Evolutionary conservation across 2,329 filamentous ascomycete genomes (phyloP).

Genomic region (Thelonectria blattea): DNA sequence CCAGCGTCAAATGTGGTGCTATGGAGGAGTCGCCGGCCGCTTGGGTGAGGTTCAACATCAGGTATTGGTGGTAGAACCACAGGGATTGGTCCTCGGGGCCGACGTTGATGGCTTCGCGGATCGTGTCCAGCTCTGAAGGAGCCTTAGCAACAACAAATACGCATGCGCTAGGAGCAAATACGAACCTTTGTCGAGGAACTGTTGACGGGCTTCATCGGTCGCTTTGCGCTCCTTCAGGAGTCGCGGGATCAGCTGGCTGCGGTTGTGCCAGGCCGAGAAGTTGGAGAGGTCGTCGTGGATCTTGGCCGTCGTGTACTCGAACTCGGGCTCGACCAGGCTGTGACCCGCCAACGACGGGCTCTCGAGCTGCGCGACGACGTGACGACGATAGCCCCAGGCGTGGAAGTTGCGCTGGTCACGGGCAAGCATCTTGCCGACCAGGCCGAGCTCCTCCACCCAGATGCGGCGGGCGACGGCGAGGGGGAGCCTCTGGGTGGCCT

Average conservation of each 20-base stretch:
- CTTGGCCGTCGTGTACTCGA: constrained; percentile 90
- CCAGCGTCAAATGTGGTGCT: constrained; percentile 64
- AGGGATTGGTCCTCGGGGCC: constrained; percentile 94
- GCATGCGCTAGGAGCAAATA: neutral
- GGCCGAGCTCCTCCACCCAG: constrained; percentile 83
- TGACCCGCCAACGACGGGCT: constrained; percentile 55
- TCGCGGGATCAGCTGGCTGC: constrained; percentile 80
- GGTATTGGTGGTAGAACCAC: constrained; percentile 95
- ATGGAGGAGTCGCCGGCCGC: constrained; percentile 61
- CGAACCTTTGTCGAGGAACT: constrained; percentile 74
- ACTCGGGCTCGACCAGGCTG: constrained; percentile 80
- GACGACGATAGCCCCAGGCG: constrained; percentile 89
- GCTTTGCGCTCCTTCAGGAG: constrained; percentile 75
- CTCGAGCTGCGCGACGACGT: constrained; percentile 79
- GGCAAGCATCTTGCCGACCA: constrained; percentile 87
- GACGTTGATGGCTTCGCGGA: constrained; percentile 81
- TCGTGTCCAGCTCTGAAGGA: constrained; percentile 70
- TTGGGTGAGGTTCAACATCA: constrained; percentile 72
- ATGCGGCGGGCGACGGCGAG: constrained; percentile 62
- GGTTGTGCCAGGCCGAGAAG: constrained; percentile 96
- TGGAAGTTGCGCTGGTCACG: constrained; percentile 93
- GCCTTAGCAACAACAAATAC: constrained; percentile 14
- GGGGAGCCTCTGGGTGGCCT: constrained; percentile 70
- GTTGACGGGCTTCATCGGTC: constrained; percentile 64
- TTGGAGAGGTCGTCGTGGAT: constrained; percentile 86